These are phyloP conservation scores for Apiospora saccharicola DNA, from an alignment of 2,329 filamentous ascomycete genomes.

Conservation along the genomic window DNA sequence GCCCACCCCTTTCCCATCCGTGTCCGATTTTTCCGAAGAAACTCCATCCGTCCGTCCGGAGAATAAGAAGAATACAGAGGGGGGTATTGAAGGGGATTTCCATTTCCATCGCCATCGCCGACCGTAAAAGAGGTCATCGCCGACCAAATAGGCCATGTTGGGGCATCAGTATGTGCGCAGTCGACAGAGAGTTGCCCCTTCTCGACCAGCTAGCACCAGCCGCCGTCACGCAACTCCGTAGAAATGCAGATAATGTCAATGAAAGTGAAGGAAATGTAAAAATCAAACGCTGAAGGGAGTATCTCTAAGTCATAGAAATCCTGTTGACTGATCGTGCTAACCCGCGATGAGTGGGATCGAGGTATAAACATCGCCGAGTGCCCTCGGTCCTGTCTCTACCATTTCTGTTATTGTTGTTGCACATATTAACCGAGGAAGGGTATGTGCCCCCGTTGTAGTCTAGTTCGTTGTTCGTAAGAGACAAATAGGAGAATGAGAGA, in stretches of 20 bases:
- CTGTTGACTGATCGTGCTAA: not conserved
- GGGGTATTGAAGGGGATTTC: conserved; percentile 17
- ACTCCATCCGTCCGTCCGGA: conserved; percentile 9
- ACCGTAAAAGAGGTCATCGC: not conserved
- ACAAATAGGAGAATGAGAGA: not conserved
- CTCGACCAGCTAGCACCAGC: not conserved
- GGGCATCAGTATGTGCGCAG: not conserved
- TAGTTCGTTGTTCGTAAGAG: not conserved
- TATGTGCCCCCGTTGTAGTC: not conserved
- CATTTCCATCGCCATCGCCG: not conserved
- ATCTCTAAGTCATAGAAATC: conserved; percentile 17
- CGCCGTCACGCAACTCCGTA: conserved; percentile 10
- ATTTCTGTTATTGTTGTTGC: conserved; percentile 5
- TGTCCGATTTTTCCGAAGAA: conserved; percentile 4
- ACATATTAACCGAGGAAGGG: conserved; percentile 15
- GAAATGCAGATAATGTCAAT: conserved; percentile 10
- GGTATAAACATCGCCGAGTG: not conserved
- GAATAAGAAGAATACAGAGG: conserved; percentile 7
- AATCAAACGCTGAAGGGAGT: conserved; percentile 17
- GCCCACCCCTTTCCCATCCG: conserved; percentile 1
- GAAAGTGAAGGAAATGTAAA: conserved; percentile 9
- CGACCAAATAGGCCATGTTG: not conserved
- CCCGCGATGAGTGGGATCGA: not conserved
- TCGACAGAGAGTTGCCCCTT: not conserved
- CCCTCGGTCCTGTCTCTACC: not conserved